These are phyloP conservation scores for Poterioochromonas sp. DNA, from an alignment of 352 stramenopile genomes.

Conservation along the genomic window DNA sequence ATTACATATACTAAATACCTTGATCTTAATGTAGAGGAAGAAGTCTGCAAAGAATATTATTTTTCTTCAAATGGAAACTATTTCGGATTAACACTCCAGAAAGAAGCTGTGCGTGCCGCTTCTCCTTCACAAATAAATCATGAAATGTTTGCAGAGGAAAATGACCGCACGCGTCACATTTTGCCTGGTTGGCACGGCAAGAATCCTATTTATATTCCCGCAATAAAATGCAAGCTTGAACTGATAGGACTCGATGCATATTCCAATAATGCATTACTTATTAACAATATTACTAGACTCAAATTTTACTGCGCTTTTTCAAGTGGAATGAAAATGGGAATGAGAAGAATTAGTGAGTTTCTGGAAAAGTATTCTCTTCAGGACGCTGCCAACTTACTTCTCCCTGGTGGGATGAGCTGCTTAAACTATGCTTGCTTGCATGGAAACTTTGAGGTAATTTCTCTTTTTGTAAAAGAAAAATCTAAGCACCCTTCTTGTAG, in stretches of 20 bases:
- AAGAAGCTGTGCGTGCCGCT: background rate
- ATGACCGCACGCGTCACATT: background rate
- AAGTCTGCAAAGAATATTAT: background rate
- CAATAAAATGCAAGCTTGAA: background rate
- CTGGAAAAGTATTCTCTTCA: background rate
- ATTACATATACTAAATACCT: background rate
- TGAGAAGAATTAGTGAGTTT: background rate
- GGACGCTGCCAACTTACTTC: background rate
- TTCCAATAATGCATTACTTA: background rate
- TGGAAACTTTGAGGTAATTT: background rate
- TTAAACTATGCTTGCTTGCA: background rate
- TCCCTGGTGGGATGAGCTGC: background rate
- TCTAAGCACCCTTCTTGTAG: background rate
- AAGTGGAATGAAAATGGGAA: background rate
- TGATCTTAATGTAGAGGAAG: background rate
- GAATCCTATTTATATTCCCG: background rate
- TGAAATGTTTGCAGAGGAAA: background rate
- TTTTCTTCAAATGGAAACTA: constrained; percentile 15
- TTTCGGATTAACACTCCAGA: background rate
- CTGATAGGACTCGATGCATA: no score
- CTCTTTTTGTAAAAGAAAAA: background rate
- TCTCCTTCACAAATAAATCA: background rate
- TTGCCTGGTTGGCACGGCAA: constrained; percentile 1
- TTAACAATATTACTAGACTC: background rate
- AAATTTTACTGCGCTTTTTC: background rate